phyloP scores from a whole-genome alignment of 306 rosid species.

The Malus sylvestris region DNA sequence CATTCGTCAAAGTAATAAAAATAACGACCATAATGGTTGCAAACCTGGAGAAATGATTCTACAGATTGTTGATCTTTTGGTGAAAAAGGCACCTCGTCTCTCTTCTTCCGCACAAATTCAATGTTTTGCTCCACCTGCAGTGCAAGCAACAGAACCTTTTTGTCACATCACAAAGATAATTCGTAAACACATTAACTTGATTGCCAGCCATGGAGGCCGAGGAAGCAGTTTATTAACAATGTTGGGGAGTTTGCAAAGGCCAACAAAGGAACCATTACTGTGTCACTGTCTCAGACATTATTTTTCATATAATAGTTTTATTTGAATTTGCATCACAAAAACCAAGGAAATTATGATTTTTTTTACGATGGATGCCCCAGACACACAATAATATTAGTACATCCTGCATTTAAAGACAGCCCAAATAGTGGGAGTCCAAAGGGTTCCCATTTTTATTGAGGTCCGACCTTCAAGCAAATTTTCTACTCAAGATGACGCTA shows the following conservation, averaged over 20 bases:
- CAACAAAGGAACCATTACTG: not conserved
- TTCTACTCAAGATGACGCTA: not conserved
- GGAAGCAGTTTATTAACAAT: not conserved
- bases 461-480: not conserved
- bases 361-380: not conserved
- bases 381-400: not conserved
- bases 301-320: not conserved
- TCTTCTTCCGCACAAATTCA: slow-evolving; percentile 63
- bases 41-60: slow-evolving; percentile 83
- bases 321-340: not conserved
- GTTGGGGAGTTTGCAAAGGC: not conserved
- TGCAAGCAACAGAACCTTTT: not conserved
- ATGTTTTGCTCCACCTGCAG: slow-evolving; percentile 77
- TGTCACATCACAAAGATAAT: not conserved
- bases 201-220: not conserved
- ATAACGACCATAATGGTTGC: not conserved
- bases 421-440: not conserved
- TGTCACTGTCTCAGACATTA: not conserved
- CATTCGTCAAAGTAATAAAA: not conserved
- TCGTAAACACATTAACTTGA: not conserved
- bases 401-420: not conserved
- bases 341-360: not conserved
- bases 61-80: slow-evolving; percentile 73
- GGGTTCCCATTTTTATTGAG: not conserved
- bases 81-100: slow-evolving; percentile 76